Base-by-base conservation (phyloP, 768 basidiomycete genomes). In the Collybia sp. region DNA sequence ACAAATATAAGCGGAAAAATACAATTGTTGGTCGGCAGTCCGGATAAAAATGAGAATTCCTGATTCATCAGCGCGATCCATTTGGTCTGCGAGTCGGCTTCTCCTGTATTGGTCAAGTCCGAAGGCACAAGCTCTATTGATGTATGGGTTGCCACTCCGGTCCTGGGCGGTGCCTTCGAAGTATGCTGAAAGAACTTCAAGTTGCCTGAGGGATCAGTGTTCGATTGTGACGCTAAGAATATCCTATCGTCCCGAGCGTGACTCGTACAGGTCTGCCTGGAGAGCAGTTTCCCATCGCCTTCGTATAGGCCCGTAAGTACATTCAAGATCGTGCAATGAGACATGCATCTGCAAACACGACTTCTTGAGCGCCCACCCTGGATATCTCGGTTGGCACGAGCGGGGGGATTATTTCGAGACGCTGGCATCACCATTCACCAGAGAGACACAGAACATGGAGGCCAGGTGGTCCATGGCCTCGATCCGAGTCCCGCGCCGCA, bases 201-300 rank as follows among this genome's bases (percentile, higher is more conserved):
- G 25, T 10, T 31, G n/a, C n/a, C 18, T 8, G 17, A 15, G 18
- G 8, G 38, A 25, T 31, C 10, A n/a, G 42, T 30, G 16, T 30
- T 20, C 12, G n/a, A 15, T 12, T 48, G 18, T 25, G 6, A 15
- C 5, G 41, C 47, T 13, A 12, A 31, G 9, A 12, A 15, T 20
- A 32, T 37, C 43, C 47, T 49, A 42, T 55, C 53, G 36, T 57
- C 57, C 30, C n/a, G 35, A 10, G 15, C 30, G 42, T 60, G 59
- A 44, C 54, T 55, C 40, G 53, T 49, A 12, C 50, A 49, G 6
- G 57, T 58, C 5, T 31, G 17, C 2, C 43, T 45, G 13, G 50
- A 35, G 9, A 49, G 31, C 11, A 45, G 33, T 13, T 47, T 9
- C 6, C 58, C 58, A 15, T 43, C 43, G 3, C 55, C 58, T 25